These are phyloP conservation scores for Cercospora citrullina DNA, from an alignment of 2,329 filamentous ascomycete genomes.

Conservation along the genomic window DNA sequence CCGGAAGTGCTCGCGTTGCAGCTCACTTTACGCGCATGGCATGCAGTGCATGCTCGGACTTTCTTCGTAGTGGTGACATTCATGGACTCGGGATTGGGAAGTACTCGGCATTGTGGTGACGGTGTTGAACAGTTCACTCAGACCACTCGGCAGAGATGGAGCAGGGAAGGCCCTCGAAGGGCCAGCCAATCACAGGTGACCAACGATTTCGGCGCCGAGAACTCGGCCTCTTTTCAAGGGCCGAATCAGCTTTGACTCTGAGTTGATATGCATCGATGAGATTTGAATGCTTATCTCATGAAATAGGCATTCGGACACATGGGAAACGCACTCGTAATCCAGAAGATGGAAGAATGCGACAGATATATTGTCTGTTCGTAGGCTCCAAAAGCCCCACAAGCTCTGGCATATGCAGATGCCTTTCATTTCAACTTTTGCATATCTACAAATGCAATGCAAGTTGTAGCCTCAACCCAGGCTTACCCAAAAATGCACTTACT, in stretches of 20 bases:
- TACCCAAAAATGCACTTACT: not conserved
- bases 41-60: too few relatives aligned
- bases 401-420: not conserved
- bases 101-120: too few relatives aligned
- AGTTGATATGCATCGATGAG: not conserved
- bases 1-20: too few relatives aligned
- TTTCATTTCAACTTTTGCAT: not conserved
- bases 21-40: too few relatives aligned
- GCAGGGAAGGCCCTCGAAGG: too few relatives aligned
- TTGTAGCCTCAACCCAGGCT: not conserved
- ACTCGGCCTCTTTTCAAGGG: too few relatives aligned
- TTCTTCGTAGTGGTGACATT: too few relatives aligned
- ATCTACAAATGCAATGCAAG: slow-evolving; percentile 4
- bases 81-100: too few relatives aligned
- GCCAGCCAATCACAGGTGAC: too few relatives aligned
- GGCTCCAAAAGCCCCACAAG: not conserved
- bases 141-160: too few relatives aligned
- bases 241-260: not conserved
- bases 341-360: not conserved
- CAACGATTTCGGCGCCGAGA: too few relatives aligned
- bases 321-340: not conserved
- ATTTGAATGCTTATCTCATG: not conserved
- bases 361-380: not conserved
- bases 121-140: too few relatives aligned
- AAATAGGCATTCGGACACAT: not conserved